These are phyloP conservation scores for Fusarium vanettenii DNA, from an alignment of 2,329 filamentous ascomycete species.

Conservation along the genomic window DNA sequence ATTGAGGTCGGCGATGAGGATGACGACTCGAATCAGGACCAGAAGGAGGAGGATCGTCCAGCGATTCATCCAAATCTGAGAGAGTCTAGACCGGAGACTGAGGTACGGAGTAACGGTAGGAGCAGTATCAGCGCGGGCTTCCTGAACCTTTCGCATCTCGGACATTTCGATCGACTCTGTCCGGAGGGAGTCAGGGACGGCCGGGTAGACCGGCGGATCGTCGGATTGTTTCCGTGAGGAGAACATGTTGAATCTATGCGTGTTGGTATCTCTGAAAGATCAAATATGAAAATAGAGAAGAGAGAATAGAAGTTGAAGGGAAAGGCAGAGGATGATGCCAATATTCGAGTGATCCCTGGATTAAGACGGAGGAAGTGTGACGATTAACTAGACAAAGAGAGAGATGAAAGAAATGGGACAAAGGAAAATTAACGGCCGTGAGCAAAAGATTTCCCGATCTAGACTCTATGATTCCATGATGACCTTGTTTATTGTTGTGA, in stretches of 20 bases:
- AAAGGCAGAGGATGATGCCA: constrained; percentile 10
- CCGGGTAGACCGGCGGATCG: constrained; percentile 48
- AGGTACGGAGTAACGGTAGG: constrained; percentile 89
- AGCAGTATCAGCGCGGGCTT: constrained; percentile 65
- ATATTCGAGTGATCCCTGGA: constrained; percentile 8
- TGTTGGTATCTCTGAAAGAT: constrained; percentile 41
- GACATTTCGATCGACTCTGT: constrained; percentile 52
- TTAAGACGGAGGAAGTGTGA: constrained; percentile 24
- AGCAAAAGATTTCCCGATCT: constrained; percentile 32
- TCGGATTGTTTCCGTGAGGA: constrained; percentile 49
- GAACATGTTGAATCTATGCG: constrained; percentile 51
- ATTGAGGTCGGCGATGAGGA: constrained; percentile 79
- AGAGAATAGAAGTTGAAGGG: constrained; percentile 6
- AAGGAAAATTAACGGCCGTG: constrained; percentile 31
- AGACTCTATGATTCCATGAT: constrained; percentile 44
- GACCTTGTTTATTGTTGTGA: constrained; percentile 24
- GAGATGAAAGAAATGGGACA: constrained; percentile 31
- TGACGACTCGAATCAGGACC: constrained; percentile 82
- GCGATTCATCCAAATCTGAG: constrained; percentile 96
- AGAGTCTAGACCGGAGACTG: constrained; percentile 87
- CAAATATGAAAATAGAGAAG: constrained; percentile 11
- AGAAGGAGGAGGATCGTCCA: constrained; percentile 94
- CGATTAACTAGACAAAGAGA: constrained; percentile 30
- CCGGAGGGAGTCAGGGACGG: constrained; percentile 52
- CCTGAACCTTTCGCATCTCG: constrained; percentile 46